Base-by-base conservation (phyloP, 148 eudicot genomes). In the Silene latifolia region DNA sequence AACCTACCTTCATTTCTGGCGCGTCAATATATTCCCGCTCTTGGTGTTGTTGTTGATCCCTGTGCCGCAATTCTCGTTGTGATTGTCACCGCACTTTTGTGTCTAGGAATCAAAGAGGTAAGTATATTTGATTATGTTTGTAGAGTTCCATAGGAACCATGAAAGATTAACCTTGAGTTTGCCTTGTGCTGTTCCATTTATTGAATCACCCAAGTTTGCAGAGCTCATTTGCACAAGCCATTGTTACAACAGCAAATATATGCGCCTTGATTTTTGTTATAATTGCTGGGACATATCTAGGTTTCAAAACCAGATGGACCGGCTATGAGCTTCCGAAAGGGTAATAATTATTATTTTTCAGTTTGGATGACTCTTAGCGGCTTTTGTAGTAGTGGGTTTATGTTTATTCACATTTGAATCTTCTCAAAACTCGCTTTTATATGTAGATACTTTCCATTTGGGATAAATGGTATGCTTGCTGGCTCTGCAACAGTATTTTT, bases 101-200 rank as follows among this genome's bases (percentile, higher is more conserved):
- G 97, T 79, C 84, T 90, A 21, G 98, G 98, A 71, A 95, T 95
- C 84, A 95, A 95, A 81, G 98, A 95, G 98, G 98, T 95, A 80
- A 18, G n/a, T n/a, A n/a, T 44, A 59, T 8, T 59, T 35, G 20
- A 73, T 74, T 13, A 8, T 10, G 8, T 47, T 51, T 61, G 13
- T 69, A 62, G 19, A 4, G 14, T 20, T 51, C 63, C 24, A 68
- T 54, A 53, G 44, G 7, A n/a, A 20, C 47, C 19, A 56, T 64
- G 35, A 71, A 7, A 23, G 35, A 13, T 24, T 61, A 21, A 24
- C 56, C n/a, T 54, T 29, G 25, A 15, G 15, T 56, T 67, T 47
- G 20, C 42, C 20, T 67, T 67, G 12, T 24, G 71, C 17, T 19
- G 42, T 19, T 14, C 67, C 18, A 66, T 69, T 46, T 47, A 74